Evolutionary conservation across 2,329 filamentous ascomycete species (phyloP).

Genomic region (Calonectria multiphialidica): DNA sequence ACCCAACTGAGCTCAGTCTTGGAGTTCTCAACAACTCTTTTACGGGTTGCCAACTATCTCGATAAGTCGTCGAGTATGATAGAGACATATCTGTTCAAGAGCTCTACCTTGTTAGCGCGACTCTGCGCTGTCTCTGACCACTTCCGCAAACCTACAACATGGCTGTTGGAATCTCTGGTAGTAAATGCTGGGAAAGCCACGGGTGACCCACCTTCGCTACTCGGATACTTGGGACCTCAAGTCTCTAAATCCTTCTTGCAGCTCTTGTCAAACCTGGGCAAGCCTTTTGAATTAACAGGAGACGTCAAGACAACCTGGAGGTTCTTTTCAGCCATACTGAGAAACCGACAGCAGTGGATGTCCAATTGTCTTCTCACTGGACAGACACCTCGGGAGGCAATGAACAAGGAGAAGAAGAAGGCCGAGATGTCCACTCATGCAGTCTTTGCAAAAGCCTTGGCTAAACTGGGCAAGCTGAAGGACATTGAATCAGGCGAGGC

Average conservation of each 20-base stretch:
- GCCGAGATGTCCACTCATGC: slow-evolving; percentile 67
- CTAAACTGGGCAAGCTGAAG: slow-evolving; percentile 75
- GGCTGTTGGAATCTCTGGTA: slow-evolving; percentile 80
- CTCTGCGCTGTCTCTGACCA: slow-evolving; percentile 78
- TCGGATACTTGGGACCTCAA: slow-evolving; percentile 87
- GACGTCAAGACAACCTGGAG: slow-evolving; percentile 83
- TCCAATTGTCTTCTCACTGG: slow-evolving; percentile 93
- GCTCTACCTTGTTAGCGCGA: slow-evolving; percentile 80
- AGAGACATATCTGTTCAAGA: slow-evolving; percentile 85
- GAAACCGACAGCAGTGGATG: slow-evolving; percentile 95
- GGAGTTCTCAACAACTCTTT: slow-evolving; percentile 74
- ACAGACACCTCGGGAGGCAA: slow-evolving; percentile 81
- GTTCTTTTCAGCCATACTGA: slow-evolving; percentile 87
- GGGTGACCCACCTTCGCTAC: slow-evolving; percentile 90
- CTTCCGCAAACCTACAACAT: slow-evolving; percentile 75
- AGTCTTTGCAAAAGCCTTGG: slow-evolving; percentile 80
- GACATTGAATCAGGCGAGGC: slow-evolving; percentile 74
- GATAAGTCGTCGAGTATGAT: slow-evolving; percentile 74
- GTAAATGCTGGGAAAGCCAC: slow-evolving; percentile 73
- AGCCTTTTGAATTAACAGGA: slow-evolving; percentile 74
- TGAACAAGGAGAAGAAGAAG: slow-evolving; percentile 68
- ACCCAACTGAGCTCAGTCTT: slow-evolving; percentile 75
- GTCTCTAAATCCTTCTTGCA: slow-evolving; percentile 88
- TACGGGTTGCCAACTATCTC: slow-evolving; percentile 77
- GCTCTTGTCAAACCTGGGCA: slow-evolving; percentile 81